Conservation (phyloP, 352 stramenopile species). For the Phytophthora pisi region DNA sequence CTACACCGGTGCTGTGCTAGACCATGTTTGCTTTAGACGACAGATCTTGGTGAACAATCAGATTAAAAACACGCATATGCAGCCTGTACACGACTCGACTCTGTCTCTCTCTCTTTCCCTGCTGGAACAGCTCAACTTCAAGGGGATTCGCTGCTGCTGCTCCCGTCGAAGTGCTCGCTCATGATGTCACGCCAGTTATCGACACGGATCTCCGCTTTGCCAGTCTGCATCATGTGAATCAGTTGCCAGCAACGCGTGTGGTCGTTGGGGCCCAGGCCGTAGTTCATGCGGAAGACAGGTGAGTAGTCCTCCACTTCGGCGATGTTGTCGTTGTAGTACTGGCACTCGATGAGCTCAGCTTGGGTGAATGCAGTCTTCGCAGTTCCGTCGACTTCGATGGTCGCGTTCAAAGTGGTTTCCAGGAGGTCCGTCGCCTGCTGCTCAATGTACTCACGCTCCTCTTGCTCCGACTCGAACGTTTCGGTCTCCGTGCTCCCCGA, state of each 20-base stretch:
- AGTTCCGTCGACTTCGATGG: constrained; percentile 27
- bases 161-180: constrained; percentile 10
- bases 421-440: constrained; percentile 29
- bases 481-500: background rate
- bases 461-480: constrained; percentile 16
- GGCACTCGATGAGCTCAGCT: constrained; percentile 41
- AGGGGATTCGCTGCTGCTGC: background rate
- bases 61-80: constrained; percentile 29
- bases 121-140: constrained; percentile 4
- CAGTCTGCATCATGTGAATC: constrained; percentile 16
- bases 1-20: constrained; percentile 29
- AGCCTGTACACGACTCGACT: constrained; percentile 11
- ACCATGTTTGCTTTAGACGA: constrained; percentile 24
- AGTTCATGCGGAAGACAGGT: constrained; percentile 33
- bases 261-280: constrained; percentile 15
- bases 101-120: background rate
- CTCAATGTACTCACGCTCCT: constrained; percentile 25
- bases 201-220: constrained; percentile 14
- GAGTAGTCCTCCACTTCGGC: constrained; percentile 42
- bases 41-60: constrained; percentile 24
- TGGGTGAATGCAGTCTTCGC: constrained; percentile 33
- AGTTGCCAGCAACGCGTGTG: constrained; percentile 34
- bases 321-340: constrained; percentile 30
- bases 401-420: constrained; percentile 17
- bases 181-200: constrained; percentile 26